These are phyloP conservation scores for Atalantia buxifolia DNA, from an alignment of 345 rosid genomes.

Conservation along the genomic window DNA sequence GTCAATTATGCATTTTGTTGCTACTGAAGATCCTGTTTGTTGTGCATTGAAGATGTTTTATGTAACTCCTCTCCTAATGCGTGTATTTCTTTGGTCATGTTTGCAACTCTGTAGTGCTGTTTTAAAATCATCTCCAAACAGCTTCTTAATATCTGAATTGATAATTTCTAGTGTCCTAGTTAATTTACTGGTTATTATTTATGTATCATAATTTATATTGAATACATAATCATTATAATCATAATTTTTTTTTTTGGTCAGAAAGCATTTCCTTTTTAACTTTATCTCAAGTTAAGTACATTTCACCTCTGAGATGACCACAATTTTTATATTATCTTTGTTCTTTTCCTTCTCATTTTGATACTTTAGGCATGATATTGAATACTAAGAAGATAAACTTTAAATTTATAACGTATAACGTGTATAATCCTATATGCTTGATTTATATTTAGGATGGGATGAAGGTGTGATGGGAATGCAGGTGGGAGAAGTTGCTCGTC, in stretches of 20 bases:
- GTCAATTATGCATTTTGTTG: neutral
- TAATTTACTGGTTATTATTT: neutral
- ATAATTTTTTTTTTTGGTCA: neutral
- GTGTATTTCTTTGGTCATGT: neutral
- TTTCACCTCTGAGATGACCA: neutral
- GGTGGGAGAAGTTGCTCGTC: slow-evolving; percentile 88
- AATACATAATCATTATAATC: neutral
- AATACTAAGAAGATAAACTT: neutral
- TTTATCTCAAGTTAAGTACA: neutral
- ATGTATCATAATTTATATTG: neutral
- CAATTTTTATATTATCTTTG: neutral
- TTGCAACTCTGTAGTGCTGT: neutral
- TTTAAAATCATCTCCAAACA: neutral
- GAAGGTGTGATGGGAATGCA: slow-evolving; percentile 98
- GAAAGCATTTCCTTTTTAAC: neutral
- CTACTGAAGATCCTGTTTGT: no score
- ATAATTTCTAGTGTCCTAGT: neutral
- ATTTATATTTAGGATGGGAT: slow-evolving; percentile 77
- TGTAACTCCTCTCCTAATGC: neutral
- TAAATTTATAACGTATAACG: neutral
- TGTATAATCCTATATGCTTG: slow-evolving; percentile 5
- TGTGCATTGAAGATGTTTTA: neutral
- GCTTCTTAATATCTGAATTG: neutral
- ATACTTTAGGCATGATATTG: neutral
- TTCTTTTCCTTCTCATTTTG: neutral